These are phyloP conservation scores for Aureobasidium melanogenum DNA, from an alignment of 2,329 filamentous ascomycete species.

Conservation along the genomic window DNA sequence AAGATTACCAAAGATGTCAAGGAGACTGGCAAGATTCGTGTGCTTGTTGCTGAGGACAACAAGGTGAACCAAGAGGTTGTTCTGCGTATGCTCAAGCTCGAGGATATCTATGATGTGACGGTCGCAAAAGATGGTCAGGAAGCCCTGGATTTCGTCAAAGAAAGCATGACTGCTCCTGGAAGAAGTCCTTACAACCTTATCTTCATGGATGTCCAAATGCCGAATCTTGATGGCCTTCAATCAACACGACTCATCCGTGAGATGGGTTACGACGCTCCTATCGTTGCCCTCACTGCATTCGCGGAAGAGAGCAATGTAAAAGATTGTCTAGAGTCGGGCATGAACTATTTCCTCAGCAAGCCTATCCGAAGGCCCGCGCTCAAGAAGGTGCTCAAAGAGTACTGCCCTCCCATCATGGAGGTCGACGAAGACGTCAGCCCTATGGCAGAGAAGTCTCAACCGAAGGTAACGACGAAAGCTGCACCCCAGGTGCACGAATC, in stretches of 20 bases:
- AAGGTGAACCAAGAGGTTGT: constrained; percentile 53
- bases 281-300: constrained; percentile 85
- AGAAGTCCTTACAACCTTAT: constrained; percentile 62
- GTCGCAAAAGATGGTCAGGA: constrained; percentile 63
- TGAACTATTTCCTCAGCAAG: constrained; percentile 77
- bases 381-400: constrained; percentile 73
- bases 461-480: neutral
- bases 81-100: constrained; percentile 61
- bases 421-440: constrained; percentile 39
- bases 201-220: constrained; percentile 94
- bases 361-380: constrained; percentile 73
- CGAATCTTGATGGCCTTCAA: constrained; percentile 81
- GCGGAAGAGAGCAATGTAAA: constrained; percentile 71
- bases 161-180: constrained; percentile 49
- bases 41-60: constrained; percentile 79
- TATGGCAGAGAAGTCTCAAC: neutral
- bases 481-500: neutral
- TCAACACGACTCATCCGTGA: constrained; percentile 76
- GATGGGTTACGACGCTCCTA: constrained; percentile 79
- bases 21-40: constrained; percentile 56
- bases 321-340: constrained; percentile 68
- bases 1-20: constrained; percentile 54
- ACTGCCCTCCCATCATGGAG: constrained; percentile 73
- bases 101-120: constrained; percentile 77
- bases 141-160: constrained; percentile 77